These are phyloP conservation scores for Fusarium gaditjirri DNA, from an alignment of 2,329 filamentous ascomycete genomes.

Conservation along the genomic window DNA sequence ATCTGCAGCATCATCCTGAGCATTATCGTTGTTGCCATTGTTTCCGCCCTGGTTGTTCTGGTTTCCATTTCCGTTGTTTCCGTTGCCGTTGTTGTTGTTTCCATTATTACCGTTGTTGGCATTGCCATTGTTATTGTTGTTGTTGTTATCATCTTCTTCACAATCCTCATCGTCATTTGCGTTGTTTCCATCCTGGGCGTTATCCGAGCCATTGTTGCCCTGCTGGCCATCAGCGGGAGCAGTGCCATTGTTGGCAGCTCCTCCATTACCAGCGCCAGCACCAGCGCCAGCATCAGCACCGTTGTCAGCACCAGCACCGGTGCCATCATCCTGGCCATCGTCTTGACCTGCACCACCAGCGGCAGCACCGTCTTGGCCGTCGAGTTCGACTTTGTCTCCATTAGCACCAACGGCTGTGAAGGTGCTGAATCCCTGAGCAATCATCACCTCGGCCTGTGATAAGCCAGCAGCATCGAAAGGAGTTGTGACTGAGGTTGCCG, in stretches of 20 bases:
- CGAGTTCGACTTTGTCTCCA: constrained; percentile 47
- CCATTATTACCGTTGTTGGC: background rate
- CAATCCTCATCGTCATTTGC: background rate
- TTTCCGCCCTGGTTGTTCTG: constrained; percentile 1
- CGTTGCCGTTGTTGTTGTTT: background rate
- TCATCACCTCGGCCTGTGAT: constrained; percentile 72
- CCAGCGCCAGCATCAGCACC: constrained; percentile 26
- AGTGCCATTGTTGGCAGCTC: constrained; percentile 17
- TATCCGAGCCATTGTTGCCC: background rate
- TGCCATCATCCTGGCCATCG: constrained; percentile 57
- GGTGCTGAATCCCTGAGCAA: constrained; percentile 70
- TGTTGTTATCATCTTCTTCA: background rate
- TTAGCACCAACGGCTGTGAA: constrained; percentile 59
- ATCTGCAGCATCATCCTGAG: background rate
- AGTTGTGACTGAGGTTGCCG: constrained; percentile 59
- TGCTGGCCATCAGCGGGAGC: background rate
- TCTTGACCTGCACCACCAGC: constrained; percentile 30
- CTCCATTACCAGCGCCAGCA: constrained; percentile 7
- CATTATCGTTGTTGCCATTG: constrained; percentile 2
- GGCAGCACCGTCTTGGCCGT: constrained; percentile 50
- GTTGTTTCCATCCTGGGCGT: background rate
- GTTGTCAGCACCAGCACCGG: background rate
- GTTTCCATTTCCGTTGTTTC: background rate
- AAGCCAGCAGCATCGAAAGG: constrained; percentile 70
- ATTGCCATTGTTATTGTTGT: background rate